Evolutionary conservation across 768 basidiomycete genomes (phyloP).

Genomic region (Suillus cothurnatus): DNA sequence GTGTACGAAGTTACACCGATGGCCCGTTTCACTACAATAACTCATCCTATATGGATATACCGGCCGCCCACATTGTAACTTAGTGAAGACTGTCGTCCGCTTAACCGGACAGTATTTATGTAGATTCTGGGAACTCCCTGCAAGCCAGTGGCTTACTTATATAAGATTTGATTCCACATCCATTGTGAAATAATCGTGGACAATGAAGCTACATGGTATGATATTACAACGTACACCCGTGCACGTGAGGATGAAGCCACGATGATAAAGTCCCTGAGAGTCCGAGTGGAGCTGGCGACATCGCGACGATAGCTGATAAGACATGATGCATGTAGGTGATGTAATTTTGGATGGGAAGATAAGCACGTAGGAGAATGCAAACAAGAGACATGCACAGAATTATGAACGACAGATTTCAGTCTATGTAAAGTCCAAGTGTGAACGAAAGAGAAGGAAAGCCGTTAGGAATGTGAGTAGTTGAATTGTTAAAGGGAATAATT

Average conservation of each 20-base stretch:
- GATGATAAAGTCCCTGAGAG: background rate
- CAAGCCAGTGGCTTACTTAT: no score
- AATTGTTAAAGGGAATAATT: background rate
- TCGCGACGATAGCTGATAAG: background rate
- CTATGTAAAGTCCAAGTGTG: background rate
- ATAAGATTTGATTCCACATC: background rate
- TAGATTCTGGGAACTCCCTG: no score
- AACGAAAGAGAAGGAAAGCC: background rate
- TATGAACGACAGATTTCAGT: background rate
- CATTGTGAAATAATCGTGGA: background rate
- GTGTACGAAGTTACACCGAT: background rate
- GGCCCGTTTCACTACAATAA: background rate
- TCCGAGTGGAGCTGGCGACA: constrained; percentile 3
- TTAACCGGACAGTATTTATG: no score
- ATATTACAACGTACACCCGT: background rate
- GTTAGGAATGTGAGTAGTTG: background rate
- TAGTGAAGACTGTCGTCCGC: no score
- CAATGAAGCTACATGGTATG: background rate
- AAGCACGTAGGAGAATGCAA: background rate
- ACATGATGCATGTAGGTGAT: background rate
- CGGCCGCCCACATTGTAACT: no score
- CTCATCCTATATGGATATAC: background rate
- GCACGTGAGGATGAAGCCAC: background rate
- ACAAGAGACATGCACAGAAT: background rate
- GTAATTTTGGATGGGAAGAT: background rate